Evolutionary conservation across 768 basidiomycete species (phyloP), one percentile per base, ranked within the genome.

Genomic region (Suillus occidentalis): DNA sequence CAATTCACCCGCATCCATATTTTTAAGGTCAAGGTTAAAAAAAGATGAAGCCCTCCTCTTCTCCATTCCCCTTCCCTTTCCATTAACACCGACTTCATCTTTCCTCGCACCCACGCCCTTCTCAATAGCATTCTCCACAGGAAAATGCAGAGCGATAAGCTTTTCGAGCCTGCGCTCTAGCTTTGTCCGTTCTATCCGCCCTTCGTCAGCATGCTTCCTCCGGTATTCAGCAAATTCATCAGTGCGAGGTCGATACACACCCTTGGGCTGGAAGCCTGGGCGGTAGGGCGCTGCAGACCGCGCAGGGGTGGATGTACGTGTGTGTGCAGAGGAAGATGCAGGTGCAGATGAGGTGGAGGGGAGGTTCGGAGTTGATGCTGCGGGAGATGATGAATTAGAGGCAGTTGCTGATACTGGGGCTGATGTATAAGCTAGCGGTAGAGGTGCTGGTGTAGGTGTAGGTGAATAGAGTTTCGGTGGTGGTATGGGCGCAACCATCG

Each of bases 201-300:
- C 84, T 16, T 76, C 77, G 57, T 83, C 83, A 13, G 80, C 76
- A 47, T 64, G 75, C 36, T 64, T 66, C 22, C 72, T 77, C 34
- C 83, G 80, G 13, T 81, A 68, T 4, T 83, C 83, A 5, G 63
- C 63, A 70, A 94, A 98, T 62, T 94, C 91, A 62, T 93, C 94
- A 8, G 95, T 97, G 43, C 90, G 85, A 6, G 84, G 87, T 14
- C 89, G 80, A 73, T 87, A 89, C 6, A 95, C 86, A 6, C 96
- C 96, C 70, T 84, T 90, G 6, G 97, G 97, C 74, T 99, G 97
- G 73, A 98, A 99, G 1, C 95, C 94, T 3, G 93, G 88, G 55
- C 90, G 88, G 73, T 99, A 99, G 2, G 89, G 91, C 1, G 89
- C 87, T 6, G 77, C 71, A 58, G 74, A 66, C 59, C 71, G 75